Evolutionary conservation across 306 rosid genomes (phyloP), one percentile per base, ranked within the genome.

Genomic region (Coriaria nepalensis): DNA sequence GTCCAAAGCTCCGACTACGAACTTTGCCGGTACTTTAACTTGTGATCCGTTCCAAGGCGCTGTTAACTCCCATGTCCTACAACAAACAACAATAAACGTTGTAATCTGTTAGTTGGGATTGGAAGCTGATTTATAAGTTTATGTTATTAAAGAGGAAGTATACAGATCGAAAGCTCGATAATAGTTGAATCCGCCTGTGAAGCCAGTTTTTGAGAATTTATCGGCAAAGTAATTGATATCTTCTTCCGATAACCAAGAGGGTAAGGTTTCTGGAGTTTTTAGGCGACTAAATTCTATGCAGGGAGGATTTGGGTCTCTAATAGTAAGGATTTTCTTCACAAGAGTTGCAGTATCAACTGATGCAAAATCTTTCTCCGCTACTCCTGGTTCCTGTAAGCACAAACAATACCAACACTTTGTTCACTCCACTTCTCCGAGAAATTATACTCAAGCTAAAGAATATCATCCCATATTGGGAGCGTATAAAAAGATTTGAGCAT

Each of bases 51-150:
- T 60, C 72, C 72, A 67, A 2, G 63, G 57, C 6, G 67, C 67
- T 13, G 72, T 60, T 5, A 60, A 53, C 57, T 67, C 67, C 67
- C 72, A 67, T 12, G 43, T 67, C 33, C 72, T 52, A 45, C 35
- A 51, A 6, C 56, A 34, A 8, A 10, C 14, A 38, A 2, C 8
- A 5, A 10, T 5, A 20, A 13, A 15, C 9, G 3, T 20, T 20
- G 29, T 3, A 20, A n/a, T n/a, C 47, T 44, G 4, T 8, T 8
- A 33, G 32, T 8, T 43, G 37, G 7, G 53, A 49, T n/a, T 37
- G 33, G 37, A 14, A 0, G 36, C n/a, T n/a, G n/a, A n/a, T n/a
- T n/a, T n/a, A n/a, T n/a, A n/a, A n/a, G n/a, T n/a, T n/a, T n/a
- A n/a, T n/a, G n/a, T n/a, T n/a, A n/a, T n/a, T n/a, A 51, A 51